Evolutionary conservation across 495 filamentous ascomycete genomes (phyloP).

Genomic region (Penicillium egyptiacum): DNA sequence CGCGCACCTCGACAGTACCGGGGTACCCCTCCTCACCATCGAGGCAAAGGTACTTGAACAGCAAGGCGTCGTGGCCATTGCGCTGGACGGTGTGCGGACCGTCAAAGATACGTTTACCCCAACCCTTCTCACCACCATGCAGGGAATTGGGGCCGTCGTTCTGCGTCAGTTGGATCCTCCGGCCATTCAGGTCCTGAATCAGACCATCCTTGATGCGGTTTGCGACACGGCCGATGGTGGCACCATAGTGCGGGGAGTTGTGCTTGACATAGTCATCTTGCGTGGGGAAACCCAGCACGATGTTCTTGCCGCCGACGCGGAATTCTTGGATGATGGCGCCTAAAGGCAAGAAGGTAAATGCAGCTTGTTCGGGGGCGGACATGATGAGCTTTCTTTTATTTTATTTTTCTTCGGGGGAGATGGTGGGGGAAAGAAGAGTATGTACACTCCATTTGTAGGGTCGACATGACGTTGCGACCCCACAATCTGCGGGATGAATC

Average conservation of each 20-base stretch:
- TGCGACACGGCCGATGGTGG: slow-evolving; percentile 88
- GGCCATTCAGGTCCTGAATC: slow-evolving; percentile 70
- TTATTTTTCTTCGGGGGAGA: background rate
- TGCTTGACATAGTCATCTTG: slow-evolving; percentile 68
- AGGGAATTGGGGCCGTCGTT: slow-evolving; percentile 80
- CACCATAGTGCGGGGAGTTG: slow-evolving; percentile 82
- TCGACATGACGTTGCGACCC: slow-evolving; percentile 30
- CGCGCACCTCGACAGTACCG: slow-evolving; percentile 72
- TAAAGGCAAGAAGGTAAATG: slow-evolving; percentile 70
- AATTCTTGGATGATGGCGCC: slow-evolving; percentile 90
- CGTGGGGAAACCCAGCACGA: slow-evolving; percentile 80
- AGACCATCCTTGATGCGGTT: slow-evolving; percentile 79
- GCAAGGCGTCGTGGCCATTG: slow-evolving; percentile 70
- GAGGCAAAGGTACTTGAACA: slow-evolving; percentile 69
- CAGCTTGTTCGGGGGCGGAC: slow-evolving; percentile 32
- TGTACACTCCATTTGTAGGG: slow-evolving; percentile 5
- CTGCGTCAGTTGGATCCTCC: slow-evolving; percentile 61
- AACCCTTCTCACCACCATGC: slow-evolving; percentile 79
- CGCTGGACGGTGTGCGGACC: slow-evolving; percentile 66
- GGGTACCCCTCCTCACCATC: slow-evolving; percentile 87
- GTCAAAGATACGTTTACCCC: slow-evolving; percentile 81
- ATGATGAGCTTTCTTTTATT: slow-evolving; percentile 9
- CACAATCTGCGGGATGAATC: slow-evolving; percentile 23
- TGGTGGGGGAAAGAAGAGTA: slow-evolving; percentile 2
- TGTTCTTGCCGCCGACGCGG: slow-evolving; percentile 71